Evolutionary conservation across 2,329 filamentous ascomycete genomes (phyloP).

Genomic region (Trichophyton schoenleinii): DNA sequence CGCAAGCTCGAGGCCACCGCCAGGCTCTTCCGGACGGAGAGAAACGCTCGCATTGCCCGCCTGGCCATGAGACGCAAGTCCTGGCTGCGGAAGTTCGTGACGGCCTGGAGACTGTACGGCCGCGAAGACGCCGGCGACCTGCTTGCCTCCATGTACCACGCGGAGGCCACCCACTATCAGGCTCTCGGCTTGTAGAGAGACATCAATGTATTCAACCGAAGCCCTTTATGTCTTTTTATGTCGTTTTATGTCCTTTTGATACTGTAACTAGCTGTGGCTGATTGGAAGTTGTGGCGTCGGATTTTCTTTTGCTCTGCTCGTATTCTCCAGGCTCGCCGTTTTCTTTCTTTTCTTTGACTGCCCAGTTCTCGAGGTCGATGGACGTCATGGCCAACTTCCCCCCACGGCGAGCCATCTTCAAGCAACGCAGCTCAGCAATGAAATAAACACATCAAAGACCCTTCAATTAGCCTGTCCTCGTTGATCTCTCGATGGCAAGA

Average conservation of each 20-base stretch:
- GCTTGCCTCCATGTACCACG: neutral
- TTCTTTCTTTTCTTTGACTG: neutral
- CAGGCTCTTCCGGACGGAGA: constrained; percentile 10
- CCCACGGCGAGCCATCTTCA: neutral
- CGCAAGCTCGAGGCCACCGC: constrained; percentile 4
- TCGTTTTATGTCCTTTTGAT: neutral
- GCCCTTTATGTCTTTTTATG: neutral
- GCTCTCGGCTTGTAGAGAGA: no score
- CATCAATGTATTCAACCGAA: neutral
- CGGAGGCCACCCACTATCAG: no score
- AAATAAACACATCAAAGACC: neutral
- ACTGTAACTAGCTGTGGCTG: neutral
- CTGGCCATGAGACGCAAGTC: constrained; percentile 12
- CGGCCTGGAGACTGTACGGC: constrained; percentile 13
- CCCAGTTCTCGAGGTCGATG: neutral
- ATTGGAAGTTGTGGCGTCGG: neutral
- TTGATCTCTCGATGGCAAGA: neutral
- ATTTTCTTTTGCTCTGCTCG: neutral
- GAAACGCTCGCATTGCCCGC: constrained; percentile 11
- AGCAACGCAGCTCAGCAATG: neutral
- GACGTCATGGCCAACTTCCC: neutral
- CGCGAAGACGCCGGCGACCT: neutral
- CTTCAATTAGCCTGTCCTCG: neutral
- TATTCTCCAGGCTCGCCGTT: neutral
- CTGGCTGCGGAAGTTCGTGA: constrained; percentile 11